Base-by-base conservation (phyloP, 1,139 yeast genomes). In the Casaregolazyma suthepensis region DNA sequence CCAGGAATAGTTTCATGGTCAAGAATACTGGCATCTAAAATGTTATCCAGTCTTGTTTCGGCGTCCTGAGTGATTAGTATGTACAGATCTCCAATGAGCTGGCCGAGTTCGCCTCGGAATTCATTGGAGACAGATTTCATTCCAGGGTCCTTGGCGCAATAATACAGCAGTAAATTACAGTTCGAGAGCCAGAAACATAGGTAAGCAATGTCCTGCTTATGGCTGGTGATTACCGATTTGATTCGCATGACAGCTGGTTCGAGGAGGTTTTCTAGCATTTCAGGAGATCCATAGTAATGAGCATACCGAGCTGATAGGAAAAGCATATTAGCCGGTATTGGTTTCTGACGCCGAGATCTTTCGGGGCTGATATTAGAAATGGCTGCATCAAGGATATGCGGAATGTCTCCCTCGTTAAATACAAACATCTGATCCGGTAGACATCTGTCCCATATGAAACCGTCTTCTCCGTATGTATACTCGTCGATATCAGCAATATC, bases 1-100 rank as follows among this genome's bases (percentile, higher is more conserved):
- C 77, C 78, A 1, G 76, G 77, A 43, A 75, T 74, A n/a, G 75
- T 72, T 40, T 72, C 74, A 56, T 67, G 72, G 55, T 74, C 75
- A 20, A 75, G 65, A 52, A 75, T 63, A 40, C 76, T 69, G n/a
- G 68, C 62, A 50, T 70, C 72, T 23, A 75, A 57, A 7, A 67
- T 63, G 29, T 66, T 65, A 37, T 68, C 72, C 42, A 75, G 58
- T 31, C 76, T 66, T 12, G 68, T 63, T 53, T 72, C 73, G 5
- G 71, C 71, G 50, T 70, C 73, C 48, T 64, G 67, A n/a, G 69
- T 66, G n/a, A 74, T 63, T 15, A 63, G 55, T 4, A 64, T 65
- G 47, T 69, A 69, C 7, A 69, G 64, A 52, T 71, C 74, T 13
- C 66, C 64, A 26, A 71, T 62, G 17, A 75, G 61, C 50, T 67